Evolutionary conservation across 2,329 filamentous ascomycete genomes (phyloP).

Genomic region (Apiospora koreana): DNA sequence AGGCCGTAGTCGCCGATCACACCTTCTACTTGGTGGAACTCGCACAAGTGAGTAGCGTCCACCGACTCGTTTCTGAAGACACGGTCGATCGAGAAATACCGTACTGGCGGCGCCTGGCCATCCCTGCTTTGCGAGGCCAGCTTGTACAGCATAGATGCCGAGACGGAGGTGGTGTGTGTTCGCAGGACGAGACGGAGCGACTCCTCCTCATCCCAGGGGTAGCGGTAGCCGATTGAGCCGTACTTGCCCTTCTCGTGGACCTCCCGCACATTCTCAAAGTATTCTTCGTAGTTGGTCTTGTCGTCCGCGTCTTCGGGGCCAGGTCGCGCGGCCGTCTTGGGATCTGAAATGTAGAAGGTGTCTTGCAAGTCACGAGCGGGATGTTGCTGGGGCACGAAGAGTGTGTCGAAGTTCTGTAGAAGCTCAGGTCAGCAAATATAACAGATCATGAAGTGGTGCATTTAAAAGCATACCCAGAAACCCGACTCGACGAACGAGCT

Average conservation of each 20-base stretch:
- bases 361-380: slow-evolving; percentile 96
- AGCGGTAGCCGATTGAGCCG: slow-evolving; percentile 94
- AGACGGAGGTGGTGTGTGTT: slow-evolving; percentile 94
- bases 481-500: slow-evolving; percentile 92
- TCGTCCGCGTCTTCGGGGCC: slow-evolving; percentile 55
- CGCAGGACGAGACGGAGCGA: slow-evolving; percentile 84
- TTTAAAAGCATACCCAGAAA: slow-evolving; percentile 65
- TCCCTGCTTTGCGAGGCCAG: slow-evolving; percentile 78
- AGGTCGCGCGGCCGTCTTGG: slow-evolving; percentile 71
- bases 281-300: slow-evolving; percentile 73
- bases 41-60: slow-evolving; percentile 92
- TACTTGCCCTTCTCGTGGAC: slow-evolving; percentile 92
- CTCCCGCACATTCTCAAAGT: slow-evolving; percentile 83
- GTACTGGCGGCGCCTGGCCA: slow-evolving; percentile 66
- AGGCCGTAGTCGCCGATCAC: slow-evolving; percentile 96
- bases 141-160: slow-evolving; percentile 86
- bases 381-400: slow-evolving; percentile 97
- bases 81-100: slow-evolving; percentile 97
- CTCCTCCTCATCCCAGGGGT: slow-evolving; percentile 89
- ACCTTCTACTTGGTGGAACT: slow-evolving; percentile 98
- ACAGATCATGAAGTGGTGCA: not conserved
- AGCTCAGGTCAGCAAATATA: not conserved
- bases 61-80: slow-evolving; percentile 97
- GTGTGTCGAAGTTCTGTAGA: slow-evolving; percentile 79
- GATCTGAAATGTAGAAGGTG: slow-evolving; percentile 97